Conservation (phyloP, 2,329 filamentous ascomycete species). For the Ophiostoma quercus region DNA sequence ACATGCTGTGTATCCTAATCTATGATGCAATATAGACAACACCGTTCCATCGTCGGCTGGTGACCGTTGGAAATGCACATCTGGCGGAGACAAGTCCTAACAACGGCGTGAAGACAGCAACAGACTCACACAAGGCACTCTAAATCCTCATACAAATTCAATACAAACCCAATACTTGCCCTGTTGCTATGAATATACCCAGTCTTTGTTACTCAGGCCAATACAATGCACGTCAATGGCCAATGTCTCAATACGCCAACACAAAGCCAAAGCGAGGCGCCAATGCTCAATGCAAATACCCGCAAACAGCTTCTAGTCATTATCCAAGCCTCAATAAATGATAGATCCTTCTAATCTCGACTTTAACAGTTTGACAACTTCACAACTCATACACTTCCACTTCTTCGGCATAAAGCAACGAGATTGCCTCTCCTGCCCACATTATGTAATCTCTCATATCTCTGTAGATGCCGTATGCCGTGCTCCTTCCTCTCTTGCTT, state of each 20-base stretch:
- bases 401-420: not conserved
- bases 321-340: not conserved
- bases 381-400: too few species aligned
- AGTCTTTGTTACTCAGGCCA: not conserved
- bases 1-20: too few species aligned
- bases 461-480: not conserved
- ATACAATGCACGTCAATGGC: slow-evolving; percentile 6
- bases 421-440: not conserved
- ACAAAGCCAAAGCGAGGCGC: not conserved
- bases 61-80: not conserved
- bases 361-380: too few species aligned
- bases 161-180: too few species aligned
- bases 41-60: not conserved
- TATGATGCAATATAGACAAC: too few species aligned
- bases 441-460: slow-evolving; percentile 9
- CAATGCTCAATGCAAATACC: slow-evolving; percentile 12
- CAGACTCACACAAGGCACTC: not conserved
- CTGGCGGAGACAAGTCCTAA: not conserved
- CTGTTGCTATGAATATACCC: not conserved
- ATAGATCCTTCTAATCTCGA: not conserved
- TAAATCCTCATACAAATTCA: too few species aligned
- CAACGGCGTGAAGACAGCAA: not conserved
- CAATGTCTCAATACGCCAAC: not conserved
- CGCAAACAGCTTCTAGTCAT: slow-evolving; percentile 12
- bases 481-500: not conserved